phyloP scores from a whole-genome alignment of 1,139 yeast species.

The Saccharomyces hybrid region DNA sequence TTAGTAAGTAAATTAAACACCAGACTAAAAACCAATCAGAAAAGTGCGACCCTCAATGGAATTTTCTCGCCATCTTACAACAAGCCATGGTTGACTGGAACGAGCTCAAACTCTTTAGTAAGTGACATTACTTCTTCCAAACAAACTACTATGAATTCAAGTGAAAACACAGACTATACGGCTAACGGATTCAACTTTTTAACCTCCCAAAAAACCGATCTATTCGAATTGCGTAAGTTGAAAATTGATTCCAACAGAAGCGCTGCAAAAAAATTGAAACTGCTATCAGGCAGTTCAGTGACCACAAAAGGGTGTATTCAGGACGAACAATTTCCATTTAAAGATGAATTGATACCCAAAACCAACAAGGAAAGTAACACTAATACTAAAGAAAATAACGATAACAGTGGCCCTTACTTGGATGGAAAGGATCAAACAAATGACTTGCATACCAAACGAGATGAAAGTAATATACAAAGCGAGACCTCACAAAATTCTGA shows the following conservation, averaged over 20 bases:
- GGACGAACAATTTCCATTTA: conserved; percentile 15
- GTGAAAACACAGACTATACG: not conserved
- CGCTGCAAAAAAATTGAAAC: conserved; percentile 34
- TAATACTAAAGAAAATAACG: not conserved
- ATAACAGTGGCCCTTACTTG: not conserved
- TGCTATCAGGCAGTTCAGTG: conserved; percentile 31
- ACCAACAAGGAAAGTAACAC: not conserved
- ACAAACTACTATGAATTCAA: not conserved
- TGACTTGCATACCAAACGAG: not conserved
- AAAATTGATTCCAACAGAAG: conserved; percentile 36
- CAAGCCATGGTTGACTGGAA: conserved; percentile 11
- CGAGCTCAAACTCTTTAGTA: conserved; percentile 2
- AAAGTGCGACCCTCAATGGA: conserved; percentile 31
- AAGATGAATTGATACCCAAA: not conserved
- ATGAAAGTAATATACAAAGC: not conserved
- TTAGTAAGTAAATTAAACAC: conserved; percentile 33
- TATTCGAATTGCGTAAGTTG: conserved; percentile 28
- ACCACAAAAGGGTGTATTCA: conserved; percentile 26
- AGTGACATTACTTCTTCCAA: not conserved
- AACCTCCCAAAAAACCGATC: conserved; percentile 10
- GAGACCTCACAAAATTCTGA: conserved; percentile 35
- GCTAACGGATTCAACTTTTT: conserved; percentile 10
- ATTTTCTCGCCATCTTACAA: conserved; percentile 33
- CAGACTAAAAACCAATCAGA: conserved; percentile 25
- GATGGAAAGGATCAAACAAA: not conserved